Base-by-base conservation (phyloP, 2,329 filamentous ascomycete species). In the Cladosporium sp. region DNA sequence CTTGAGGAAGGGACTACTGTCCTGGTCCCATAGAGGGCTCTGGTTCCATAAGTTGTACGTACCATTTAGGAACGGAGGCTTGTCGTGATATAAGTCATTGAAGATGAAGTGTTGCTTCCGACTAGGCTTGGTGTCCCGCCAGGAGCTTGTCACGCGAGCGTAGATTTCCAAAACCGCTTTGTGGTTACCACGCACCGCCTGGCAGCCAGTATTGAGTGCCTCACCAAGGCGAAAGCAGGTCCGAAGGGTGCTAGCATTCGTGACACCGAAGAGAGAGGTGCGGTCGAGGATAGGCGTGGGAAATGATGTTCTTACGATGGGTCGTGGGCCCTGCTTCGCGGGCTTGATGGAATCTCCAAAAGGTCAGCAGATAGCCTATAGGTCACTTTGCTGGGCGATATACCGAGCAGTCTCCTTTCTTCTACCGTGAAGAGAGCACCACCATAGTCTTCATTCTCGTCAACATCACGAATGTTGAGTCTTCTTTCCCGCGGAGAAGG, bases 181-280 rank as follows among this genome's bases (percentile, higher is more conserved):
- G 48, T 78, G 74, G 41, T 77, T 73, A 13, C 71, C 71, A 43
- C 82, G 69, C 2, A 68, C 67, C 10, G 72, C 72, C 48, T 72
- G 71, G 46, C 65, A 68, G 34, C 76, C 77, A 43, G 73, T 72
- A 45, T 74, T 77, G 44, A 81, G 64, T 53, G 85, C 77, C 61
- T 86, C 82, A 3, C 78, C 79, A 19, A 85, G 73, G 22, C 82
- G 76, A 59, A 87, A 87, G 62, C 83, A 86, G 0, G 78, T 82
- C 9, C 80, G 76, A 10, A 84, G 68, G 6, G 77, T 54, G 0
- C 62, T 68, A 9, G 68, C 63, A 1, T 76, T 69, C 0, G 76
- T 76, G 2, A 82, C 60, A 8, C 81, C 80, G 11, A 76, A 68
- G 4, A 85, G 70, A 2, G 74, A 74, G 18, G 79, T 81, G 33